Base-by-base conservation (phyloP, 257 asterid species). In the Buddleja alternifolia region DNA sequence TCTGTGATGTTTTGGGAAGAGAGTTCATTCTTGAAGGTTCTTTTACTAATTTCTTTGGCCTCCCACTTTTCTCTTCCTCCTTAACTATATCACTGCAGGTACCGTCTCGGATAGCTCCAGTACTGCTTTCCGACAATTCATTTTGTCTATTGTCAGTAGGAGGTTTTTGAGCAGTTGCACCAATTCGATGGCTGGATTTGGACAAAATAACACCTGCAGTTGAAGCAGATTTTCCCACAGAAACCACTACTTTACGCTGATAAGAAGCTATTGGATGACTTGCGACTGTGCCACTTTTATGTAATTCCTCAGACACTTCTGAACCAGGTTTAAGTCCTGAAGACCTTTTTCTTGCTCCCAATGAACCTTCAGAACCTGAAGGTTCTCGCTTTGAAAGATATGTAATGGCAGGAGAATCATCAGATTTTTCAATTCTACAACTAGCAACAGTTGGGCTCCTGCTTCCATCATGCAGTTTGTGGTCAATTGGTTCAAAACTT, bases 61-160 rank as follows among this genome's bases (percentile, higher is more conserved):
- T 94, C 63, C 74, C 89, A 77, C 75, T 69, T 73, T 81, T 82
- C 47, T 77, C 87, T 47, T 80, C 95, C 76, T 55, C 87, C 85
- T 76, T 81, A 66, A 62, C 80, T 17, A 62, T 81, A 77, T 84
- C 86, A 65, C 69, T 60, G n/a, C 75, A 67, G 47, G 73, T 45
- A 61, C 63, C 71, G 36, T 85, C 92, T 69, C 75, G 80, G 74
- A 70, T 59, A 71, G 72, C 67, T 48, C 77, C 83, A 45, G 60
- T 70, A 71, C 67, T 80, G 77, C 77, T 79, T 29, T 86, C 91
- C 19, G 89, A 77, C 12, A 71, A 51, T 60, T 75, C 92, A 73
- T 78, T 87, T 52, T 48, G 82, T 65, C 63, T 83, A 41, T 75
- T 50, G 72, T 74, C 82, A 62, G 59, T 44, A 51, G 81, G 73